Evolutionary conservation across 1,139 yeast species (phyloP).

Genomic region (Suhomyces anneliseae): DNA sequence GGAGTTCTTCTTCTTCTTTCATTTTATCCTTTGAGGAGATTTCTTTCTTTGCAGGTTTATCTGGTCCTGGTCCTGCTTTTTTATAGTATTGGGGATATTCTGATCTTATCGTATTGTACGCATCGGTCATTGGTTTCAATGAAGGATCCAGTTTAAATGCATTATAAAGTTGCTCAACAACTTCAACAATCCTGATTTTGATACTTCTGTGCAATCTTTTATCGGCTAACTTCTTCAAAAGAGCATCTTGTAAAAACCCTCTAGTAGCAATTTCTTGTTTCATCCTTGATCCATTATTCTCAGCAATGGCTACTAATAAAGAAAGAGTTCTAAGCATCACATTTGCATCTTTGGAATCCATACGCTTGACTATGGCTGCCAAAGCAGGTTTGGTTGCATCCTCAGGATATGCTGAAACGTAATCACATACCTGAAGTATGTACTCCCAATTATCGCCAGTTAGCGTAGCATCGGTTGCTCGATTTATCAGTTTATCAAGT

Average conservation of each 20-base stretch:
- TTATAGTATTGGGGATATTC: slow-evolving; percentile 48
- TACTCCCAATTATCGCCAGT: slow-evolving; percentile 85
- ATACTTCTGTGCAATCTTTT: slow-evolving; percentile 64
- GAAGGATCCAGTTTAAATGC: slow-evolving; percentile 72
- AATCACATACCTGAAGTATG: slow-evolving; percentile 81
- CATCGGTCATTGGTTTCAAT: slow-evolving; percentile 65
- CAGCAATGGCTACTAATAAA: slow-evolving; percentile 74
- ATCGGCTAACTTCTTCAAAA: slow-evolving; percentile 58
- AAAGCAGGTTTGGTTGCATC: slow-evolving; percentile 54
- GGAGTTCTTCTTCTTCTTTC: slow-evolving; percentile 78
- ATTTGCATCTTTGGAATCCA: slow-evolving; percentile 72
- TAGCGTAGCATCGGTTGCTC: slow-evolving; percentile 85
- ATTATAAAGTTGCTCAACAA: slow-evolving; percentile 61
- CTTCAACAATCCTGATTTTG: slow-evolving; percentile 64
- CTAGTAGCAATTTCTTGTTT: slow-evolving; percentile 78
- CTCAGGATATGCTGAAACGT: slow-evolving; percentile 73
- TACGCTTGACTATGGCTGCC: slow-evolving; percentile 48
- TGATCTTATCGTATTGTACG: slow-evolving; percentile 46
- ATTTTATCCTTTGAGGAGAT: slow-evolving; percentile 48
- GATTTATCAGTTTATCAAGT: slow-evolving; percentile 31
- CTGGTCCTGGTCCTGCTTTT: slow-evolving; percentile 38
- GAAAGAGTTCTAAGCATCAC: slow-evolving; percentile 73
- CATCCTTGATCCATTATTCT: slow-evolving; percentile 89
- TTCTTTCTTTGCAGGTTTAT: slow-evolving; percentile 60
- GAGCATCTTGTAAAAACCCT: slow-evolving; percentile 54